phyloP scores from a whole-genome alignment of 768 basidiomycete species.

The Termitomyces sp. region DNA sequence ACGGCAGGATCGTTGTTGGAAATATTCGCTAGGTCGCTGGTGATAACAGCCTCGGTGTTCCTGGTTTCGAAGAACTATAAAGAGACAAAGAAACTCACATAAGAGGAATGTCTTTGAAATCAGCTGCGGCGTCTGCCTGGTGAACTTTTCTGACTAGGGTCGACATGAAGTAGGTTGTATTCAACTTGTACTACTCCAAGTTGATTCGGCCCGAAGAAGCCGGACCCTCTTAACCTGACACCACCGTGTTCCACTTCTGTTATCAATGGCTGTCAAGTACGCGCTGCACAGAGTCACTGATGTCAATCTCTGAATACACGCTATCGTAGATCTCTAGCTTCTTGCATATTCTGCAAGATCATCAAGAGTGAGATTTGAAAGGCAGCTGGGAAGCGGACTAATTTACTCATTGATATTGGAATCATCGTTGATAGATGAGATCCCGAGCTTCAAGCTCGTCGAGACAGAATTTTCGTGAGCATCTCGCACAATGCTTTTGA shows the following conservation, averaged over 20 bases:
- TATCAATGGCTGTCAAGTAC: conserved; percentile 34
- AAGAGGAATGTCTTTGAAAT: conserved; percentile 31
- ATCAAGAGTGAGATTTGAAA: conserved; percentile 57
- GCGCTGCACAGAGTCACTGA: neutral
- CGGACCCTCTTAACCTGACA: neutral
- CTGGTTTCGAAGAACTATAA: neutral
- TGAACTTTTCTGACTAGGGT: conserved; percentile 19
- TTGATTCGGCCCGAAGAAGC: neutral
- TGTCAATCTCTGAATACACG: neutral
- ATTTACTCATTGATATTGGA: neutral
- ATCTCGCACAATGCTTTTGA: neutral
- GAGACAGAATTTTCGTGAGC: conserved; percentile 71
- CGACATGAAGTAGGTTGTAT: conserved; percentile 11
- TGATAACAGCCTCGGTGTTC: neutral
- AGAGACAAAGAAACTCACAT: conserved; percentile 22
- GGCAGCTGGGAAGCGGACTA: neutral
- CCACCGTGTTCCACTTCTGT: neutral
- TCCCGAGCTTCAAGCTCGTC: conserved; percentile 81
- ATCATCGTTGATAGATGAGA: conserved; percentile 58
- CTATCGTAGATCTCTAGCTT: conserved; percentile 42
- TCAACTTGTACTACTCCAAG: no score
- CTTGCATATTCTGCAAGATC: conserved; percentile 94
- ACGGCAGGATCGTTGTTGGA: conserved; percentile 26
- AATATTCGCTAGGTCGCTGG: conserved; percentile 41
- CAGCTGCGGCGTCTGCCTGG: conserved; percentile 9